A percentile compares a stretch with the other conserved stretches of the same genome.
phyloP scores from a whole-genome alignment of 441 rosid genomes.

The California macrophylla region DNA sequence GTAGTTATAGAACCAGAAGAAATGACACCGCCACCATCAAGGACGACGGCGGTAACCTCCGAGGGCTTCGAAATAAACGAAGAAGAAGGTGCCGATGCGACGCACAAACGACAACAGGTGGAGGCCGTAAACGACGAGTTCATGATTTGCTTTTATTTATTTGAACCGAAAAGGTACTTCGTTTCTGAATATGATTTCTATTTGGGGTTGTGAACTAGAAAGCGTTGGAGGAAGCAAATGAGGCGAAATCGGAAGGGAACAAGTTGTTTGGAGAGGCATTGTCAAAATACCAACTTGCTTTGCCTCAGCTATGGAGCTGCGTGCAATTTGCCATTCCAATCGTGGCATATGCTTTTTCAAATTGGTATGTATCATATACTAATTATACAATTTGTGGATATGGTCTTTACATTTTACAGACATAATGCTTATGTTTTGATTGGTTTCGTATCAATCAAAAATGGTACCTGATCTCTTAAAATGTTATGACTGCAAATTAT shows the following conservation, averaged over 20 bases:
- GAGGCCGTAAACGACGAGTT: no score
- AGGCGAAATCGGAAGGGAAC: slow-evolving; percentile 75
- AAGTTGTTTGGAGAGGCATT: slow-evolving; percentile 59
- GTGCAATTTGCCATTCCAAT: slow-evolving; percentile 68
- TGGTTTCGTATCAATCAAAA: no score
- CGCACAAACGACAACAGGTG: no score
- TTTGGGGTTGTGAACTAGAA: slow-evolving; percentile 28
- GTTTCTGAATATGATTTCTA: not conserved
- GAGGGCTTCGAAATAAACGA: no score
- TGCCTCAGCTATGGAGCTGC: slow-evolving; percentile 41
- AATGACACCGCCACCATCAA: no score
- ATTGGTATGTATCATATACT: slow-evolving; percentile 36
- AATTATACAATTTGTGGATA: not conserved
- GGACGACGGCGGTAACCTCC: no score
- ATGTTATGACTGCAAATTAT: no score
- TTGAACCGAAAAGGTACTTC: not conserved
- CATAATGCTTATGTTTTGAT: no score
- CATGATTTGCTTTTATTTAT: not conserved
- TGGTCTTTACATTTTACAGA: not conserved
- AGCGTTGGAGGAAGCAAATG: slow-evolving; percentile 49
- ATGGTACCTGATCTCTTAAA: no score
- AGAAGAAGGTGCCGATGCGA: no score
- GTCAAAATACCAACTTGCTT: slow-evolving; percentile 48
- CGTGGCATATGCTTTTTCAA: slow-evolving; percentile 67
- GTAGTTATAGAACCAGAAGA: no score